A percentile compares a stretch with the other conserved stretches of the same genome.
These are phyloP conservation scores for Zizania palustris DNA, from an alignment of 202 grass and related monocot species.

Conservation along the genomic window DNA sequence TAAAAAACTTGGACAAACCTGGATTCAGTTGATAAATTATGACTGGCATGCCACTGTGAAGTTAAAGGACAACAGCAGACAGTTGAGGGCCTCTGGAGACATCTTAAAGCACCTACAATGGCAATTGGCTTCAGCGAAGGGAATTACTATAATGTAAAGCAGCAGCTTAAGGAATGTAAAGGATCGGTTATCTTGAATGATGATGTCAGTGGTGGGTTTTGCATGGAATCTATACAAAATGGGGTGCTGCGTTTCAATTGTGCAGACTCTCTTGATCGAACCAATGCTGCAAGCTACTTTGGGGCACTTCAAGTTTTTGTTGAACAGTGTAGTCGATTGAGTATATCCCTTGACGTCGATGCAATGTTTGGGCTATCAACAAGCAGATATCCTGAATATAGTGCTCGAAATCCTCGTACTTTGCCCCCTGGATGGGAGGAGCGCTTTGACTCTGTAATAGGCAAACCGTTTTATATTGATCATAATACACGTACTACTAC, in stretches of 20 bases:
- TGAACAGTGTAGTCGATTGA: slow-evolving; percentile 82
- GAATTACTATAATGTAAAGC: slow-evolving; percentile 65
- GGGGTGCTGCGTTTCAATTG: slow-evolving; percentile 97
- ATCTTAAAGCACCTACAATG: slow-evolving; percentile 81
- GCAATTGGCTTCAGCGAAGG: slow-evolving; percentile 95
- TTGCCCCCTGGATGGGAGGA: slow-evolving; percentile 97
- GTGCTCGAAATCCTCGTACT: slow-evolving; percentile 49
- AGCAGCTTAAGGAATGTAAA: slow-evolving; percentile 80
- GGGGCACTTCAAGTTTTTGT: slow-evolving; percentile 99
- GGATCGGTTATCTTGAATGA: slow-evolving; percentile 67
- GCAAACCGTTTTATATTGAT: slow-evolving; percentile 91
- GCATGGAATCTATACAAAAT: slow-evolving; percentile 80
- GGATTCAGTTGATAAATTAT: slow-evolving; percentile 99
- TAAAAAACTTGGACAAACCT: slow-evolving; percentile 69
- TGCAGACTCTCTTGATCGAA: slow-evolving; percentile 97
- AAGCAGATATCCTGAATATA: slow-evolving; percentile 64
- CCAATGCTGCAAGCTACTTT: slow-evolving; percentile 98
- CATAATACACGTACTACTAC: slow-evolving; percentile 89
- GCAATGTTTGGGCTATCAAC: slow-evolving; percentile 61
- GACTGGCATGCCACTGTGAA: slow-evolving; percentile 97
- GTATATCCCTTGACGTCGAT: slow-evolving; percentile 80
- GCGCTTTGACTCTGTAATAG: slow-evolving; percentile 87
- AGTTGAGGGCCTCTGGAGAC: slow-evolving; percentile 86
- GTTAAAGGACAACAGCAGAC: slow-evolving; percentile 77
- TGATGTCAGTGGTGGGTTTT: slow-evolving; percentile 69